Percentiles rank a stretch among this genome's conserved stretches.
phyloP scores from a whole-genome alignment of 352 stramenopile genomes.

The Pythium aphanidermatum region DNA sequence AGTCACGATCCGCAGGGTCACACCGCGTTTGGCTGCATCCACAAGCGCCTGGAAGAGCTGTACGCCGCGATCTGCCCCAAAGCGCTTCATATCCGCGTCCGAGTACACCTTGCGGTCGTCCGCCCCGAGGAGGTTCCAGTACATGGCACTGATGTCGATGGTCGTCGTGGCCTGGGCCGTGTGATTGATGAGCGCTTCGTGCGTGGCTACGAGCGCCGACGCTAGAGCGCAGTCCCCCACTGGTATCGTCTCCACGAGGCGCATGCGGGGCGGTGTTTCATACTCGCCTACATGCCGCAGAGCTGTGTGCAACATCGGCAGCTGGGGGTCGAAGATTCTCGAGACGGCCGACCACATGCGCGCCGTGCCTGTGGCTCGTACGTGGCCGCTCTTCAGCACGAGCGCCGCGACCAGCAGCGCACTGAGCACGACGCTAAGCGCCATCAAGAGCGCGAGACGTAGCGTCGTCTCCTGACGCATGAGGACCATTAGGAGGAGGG shows the following conservation, averaged over 20 bases:
- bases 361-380: neutral
- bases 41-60: conserved; percentile 47
- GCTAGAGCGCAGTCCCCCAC: conserved; percentile 50
- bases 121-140: conserved; percentile 70
- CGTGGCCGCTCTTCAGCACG: conserved; percentile 1
- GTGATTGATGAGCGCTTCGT: conserved; percentile 36
- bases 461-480: conserved; percentile 13
- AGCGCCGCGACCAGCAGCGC: conserved; percentile 15
- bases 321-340: no score
- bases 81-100: conserved; percentile 43
- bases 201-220: conserved; percentile 33
- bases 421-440: conserved; percentile 6
- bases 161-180: conserved; percentile 32
- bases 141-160: conserved; percentile 81
- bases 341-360: no score
- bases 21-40: conserved; percentile 40
- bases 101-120: conserved; percentile 51
- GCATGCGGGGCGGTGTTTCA: conserved; percentile 1
- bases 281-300: neutral
- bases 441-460: conserved; percentile 15
- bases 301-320: no score
- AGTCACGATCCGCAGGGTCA: conserved; percentile 51
- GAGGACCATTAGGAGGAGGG: no score
- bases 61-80: conserved; percentile 48
- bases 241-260: conserved; percentile 63